Evolutionary conservation across 2,329 filamentous ascomycete genomes (phyloP).

Genomic region (Aulographum hederae): DNA sequence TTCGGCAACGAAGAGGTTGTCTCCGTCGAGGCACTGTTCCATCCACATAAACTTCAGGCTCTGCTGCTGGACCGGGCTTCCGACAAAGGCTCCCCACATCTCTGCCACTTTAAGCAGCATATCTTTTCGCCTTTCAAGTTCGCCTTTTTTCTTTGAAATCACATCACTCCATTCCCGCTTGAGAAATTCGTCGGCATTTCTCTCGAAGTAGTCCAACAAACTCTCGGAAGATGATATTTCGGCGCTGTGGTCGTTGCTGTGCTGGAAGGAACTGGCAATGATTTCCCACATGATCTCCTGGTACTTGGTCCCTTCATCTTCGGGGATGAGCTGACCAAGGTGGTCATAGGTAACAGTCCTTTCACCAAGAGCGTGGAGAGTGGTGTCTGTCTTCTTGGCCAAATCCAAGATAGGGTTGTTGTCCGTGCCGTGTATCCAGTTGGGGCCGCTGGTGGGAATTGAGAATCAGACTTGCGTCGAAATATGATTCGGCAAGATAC

Average conservation of each 20-base stretch:
- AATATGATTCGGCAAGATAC: conserved; percentile 9
- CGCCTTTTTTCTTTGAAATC: too few species aligned
- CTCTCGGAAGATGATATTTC: conserved; percentile 32
- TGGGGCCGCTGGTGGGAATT: conserved; percentile 38
- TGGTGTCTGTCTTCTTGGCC: conserved; percentile 40
- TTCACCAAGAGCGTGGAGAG: conserved; percentile 33
- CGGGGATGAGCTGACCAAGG: conserved; percentile 32
- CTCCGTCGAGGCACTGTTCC: conserved; percentile 59
- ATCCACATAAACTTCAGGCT: conserved; percentile 63
- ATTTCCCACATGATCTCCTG: conserved; percentile 46
- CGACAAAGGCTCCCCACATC: conserved; percentile 55
- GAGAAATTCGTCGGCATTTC: conserved; percentile 27
- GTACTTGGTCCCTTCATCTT: conserved; percentile 17
- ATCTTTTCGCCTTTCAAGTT: conserved; percentile 14
- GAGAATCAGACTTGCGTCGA: not conserved
- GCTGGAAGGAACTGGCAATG: conserved; percentile 46
- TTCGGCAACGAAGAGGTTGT: conserved; percentile 43
- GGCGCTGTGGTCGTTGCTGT: conserved; percentile 36
- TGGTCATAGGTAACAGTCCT: conserved; percentile 37
- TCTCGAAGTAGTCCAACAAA: conserved; percentile 37
- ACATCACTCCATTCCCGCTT: not conserved
- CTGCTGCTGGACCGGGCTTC: conserved; percentile 43
- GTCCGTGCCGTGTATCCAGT: conserved; percentile 61
- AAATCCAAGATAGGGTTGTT: conserved; percentile 54
- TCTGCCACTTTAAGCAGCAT: conserved; percentile 36